Base-by-base conservation (phyloP, 805 yeast genomes). In the Ogataea zsoltii region DNA sequence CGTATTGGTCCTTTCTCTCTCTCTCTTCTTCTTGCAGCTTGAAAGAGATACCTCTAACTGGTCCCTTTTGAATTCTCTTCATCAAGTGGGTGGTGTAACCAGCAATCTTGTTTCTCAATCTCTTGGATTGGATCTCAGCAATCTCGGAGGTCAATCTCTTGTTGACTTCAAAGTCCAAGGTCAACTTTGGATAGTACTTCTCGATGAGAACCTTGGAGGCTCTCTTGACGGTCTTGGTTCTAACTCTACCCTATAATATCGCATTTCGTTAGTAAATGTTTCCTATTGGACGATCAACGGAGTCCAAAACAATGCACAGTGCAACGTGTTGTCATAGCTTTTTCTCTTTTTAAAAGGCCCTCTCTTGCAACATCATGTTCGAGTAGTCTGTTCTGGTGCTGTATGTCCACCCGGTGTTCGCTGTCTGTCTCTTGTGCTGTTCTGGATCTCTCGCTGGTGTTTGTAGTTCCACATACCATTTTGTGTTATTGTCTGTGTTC, bases 41-140 rank as follows among this genome's bases (percentile, higher is more conserved):
- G 96, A 94, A 94, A 68, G 99, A 94, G 67, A 94, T 95, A 82
- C 99, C 99, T 85, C 98, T 91, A 69, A 94, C 99, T 82, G 99
- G 99, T 75, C 99, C 99, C 85, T 92, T 94, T 81, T 95, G 98
- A 73, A 94, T 94, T 83, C 99, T 91, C 85, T 89, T 94, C 99
- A 94, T 95, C 77, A 94, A 85, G 79, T 94, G 99, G 71, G 99
- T 94, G 78, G 99, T 94, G 96, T 92, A 94, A 76, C 99, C 99
- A 75, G 99, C 99, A 70, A 94, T 95, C 89, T 94, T 94, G 94
- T 94, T 94, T 84, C 99, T 94, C 77, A 94, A 87, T 81, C 99
- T 89, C 87, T 94, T 94, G 70, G 99, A 89, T 77, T 92, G 97
- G 73, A 94, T 95, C 76, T 88, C 91, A 64, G 99, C 99, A 68